Evolutionary conservation across 192 early-diverging fungal genomes (phyloP), one percentile per base, ranked within the genome.

Genomic region (Radiomyces spectabilis): DNA sequence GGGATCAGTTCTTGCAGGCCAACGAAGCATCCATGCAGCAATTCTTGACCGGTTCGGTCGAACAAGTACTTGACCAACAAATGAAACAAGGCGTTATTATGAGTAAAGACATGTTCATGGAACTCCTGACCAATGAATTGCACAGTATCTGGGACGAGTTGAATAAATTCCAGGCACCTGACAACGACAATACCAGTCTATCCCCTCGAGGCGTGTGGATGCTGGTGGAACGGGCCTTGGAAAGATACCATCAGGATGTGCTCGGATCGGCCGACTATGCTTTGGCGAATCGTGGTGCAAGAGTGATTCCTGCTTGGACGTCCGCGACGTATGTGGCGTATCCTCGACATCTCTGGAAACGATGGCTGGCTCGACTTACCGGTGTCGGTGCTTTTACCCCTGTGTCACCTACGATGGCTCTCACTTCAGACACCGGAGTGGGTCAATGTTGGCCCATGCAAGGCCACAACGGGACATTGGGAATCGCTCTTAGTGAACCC

Each of bases 381-480:
- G 51, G 66, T 2, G 21, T 52, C 2, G 37, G 53, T 15, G 51
- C 71, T 21, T 59, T 77, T 21, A 66, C 78, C 24, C 68, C 72
- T 0, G 45, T 54, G 21, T 42, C 66, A 5, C 60, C 78, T 0
- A 50, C 64, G n/a, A 71, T 53, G 10, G 78, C 71, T 6, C 44
- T 80, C 9, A 46, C 63, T 30, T 73, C 72, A 4, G 54, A 67
- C 27, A 72, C 73, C 16, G 70, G 81, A 25, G 67, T 84, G 7
- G 87, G 87, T 26, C 75, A 85, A 59, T 89, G 87, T 59, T 89
- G 87, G 87, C 74, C 83, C 0, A 85, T 89, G 78, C 59, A 55
- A 2, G 85, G 86, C 8, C 61, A 66, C 26, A 27, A 63, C 9
- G 87, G 87, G 0, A 76, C 81, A 31, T 45, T 89, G 21, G 85